phyloP scores from a whole-genome alignment of 306 rosid genomes.

The Vigna hirtella region DNA sequence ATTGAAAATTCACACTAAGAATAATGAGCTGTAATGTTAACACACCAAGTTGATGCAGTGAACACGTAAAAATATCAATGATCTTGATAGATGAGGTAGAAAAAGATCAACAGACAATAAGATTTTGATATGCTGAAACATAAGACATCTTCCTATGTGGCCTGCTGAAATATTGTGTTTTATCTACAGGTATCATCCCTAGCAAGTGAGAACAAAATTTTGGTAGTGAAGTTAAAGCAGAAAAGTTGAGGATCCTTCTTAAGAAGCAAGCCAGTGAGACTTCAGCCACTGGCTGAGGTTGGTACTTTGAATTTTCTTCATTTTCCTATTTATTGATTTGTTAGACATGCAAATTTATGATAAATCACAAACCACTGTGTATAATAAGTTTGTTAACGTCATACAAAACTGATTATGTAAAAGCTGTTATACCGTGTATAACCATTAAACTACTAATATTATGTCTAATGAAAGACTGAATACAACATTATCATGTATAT shows the following conservation, averaged over 20 bases:
- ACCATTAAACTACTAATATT: too few relatives aligned
- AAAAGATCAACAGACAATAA: background rate
- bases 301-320: slow-evolving; percentile 32
- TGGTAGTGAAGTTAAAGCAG: slow-evolving; percentile 65
- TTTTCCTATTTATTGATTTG: background rate
- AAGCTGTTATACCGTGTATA: too few relatives aligned
- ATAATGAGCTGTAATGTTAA: background rate
- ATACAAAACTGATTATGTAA: too few relatives aligned
- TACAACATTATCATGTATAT: too few relatives aligned
- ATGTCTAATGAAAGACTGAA: too few relatives aligned
- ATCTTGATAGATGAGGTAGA: slow-evolving; percentile 20
- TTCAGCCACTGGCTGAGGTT: slow-evolving; percentile 57
- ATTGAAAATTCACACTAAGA: background rate
- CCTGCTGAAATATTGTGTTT: slow-evolving; percentile 46
- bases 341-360: too few relatives aligned
- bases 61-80: background rate
- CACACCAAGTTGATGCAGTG: background rate
- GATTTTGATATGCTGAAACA: slow-evolving; percentile 3
- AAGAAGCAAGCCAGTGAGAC: slow-evolving; percentile 54
- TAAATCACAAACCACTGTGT: too few relatives aligned
- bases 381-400: too few relatives aligned
- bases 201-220: slow-evolving; percentile 64
- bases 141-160: slow-evolving; percentile 5
- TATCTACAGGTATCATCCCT: slow-evolving; percentile 69
- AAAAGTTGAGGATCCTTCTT: slow-evolving; percentile 42